Evolutionary conservation across 192 early-diverging fungal genomes (phyloP).

Genomic region (Neocallimastix lanati): DNA sequence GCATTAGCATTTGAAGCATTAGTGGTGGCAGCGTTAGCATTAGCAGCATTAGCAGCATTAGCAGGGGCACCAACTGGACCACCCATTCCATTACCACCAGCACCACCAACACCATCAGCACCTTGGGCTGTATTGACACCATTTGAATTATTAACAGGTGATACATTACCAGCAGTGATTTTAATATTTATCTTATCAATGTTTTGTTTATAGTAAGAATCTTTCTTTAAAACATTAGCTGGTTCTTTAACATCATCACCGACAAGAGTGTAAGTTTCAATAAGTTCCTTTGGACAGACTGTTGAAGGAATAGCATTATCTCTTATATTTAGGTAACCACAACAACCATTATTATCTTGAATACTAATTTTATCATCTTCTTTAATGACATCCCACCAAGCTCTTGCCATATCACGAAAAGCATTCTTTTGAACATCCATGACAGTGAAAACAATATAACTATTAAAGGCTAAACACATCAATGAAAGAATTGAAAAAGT

Average conservation of each 20-base stretch:
- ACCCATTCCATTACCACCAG: no score
- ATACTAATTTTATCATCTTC: neutral
- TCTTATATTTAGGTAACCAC: neutral
- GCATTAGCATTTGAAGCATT: no score
- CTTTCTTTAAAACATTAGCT: neutral
- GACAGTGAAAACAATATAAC: neutral
- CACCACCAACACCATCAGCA: no score
- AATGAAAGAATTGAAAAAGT: neutral
- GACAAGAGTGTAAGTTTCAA: neutral
- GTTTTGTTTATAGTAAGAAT: neutral
- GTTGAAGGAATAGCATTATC: neutral
- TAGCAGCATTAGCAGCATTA: no score
- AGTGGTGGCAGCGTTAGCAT: no score
- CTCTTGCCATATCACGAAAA: neutral
- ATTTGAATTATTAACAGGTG: neutral
- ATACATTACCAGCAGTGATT: neutral
- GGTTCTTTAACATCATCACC: neutral
- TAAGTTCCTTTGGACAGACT: neutral
- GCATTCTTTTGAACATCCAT: neutral
- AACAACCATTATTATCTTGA: neutral
- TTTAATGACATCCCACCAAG: neutral
- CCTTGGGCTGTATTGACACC: no score
- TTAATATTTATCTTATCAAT: neutral
- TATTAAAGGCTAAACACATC: neutral
- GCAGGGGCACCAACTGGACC: no score